Evolutionary conservation across 805 yeast genomes (phyloP).

Genomic region (Wickerhamiella brachini): DNA sequence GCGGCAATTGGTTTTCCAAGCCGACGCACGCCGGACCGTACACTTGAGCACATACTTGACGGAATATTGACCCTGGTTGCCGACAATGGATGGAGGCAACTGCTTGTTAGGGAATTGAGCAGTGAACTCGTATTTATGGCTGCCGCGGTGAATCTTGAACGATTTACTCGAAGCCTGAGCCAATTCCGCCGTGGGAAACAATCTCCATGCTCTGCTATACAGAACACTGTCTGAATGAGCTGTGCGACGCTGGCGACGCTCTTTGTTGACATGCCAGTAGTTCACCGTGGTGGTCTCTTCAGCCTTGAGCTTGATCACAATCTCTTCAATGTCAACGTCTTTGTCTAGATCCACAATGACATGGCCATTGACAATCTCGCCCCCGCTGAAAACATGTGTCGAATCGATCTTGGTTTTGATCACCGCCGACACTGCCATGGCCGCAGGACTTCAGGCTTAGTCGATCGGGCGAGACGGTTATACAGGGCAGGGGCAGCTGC

Average conservation of each 20-base stretch:
- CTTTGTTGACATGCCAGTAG: background rate
- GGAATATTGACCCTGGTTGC: background rate
- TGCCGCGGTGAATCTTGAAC: slow-evolving; percentile 5
- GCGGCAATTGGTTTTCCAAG: slow-evolving; percentile 4
- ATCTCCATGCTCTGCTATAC: background rate
- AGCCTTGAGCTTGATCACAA: slow-evolving; percentile 8
- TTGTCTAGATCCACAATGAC: slow-evolving; percentile 6
- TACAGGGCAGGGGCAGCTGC: background rate
- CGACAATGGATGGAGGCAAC: slow-evolving; percentile 5
- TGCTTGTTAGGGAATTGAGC: slow-evolving; percentile 3
- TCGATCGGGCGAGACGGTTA: background rate
- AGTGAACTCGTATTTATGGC: slow-evolving; percentile 6
- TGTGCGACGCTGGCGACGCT: background rate
- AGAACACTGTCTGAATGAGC: background rate
- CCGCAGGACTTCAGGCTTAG: background rate
- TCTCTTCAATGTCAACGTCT: slow-evolving; percentile 5
- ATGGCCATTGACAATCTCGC: slow-evolving; percentile 5
- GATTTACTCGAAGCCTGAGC: background rate
- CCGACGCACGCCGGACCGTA: slow-evolving; percentile 4
- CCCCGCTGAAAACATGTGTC: slow-evolving; percentile 7
- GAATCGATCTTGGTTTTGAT: slow-evolving; percentile 4
- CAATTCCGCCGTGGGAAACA: slow-evolving; percentile 5
- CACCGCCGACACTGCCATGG: background rate
- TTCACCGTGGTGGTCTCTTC: slow-evolving; percentile 7
- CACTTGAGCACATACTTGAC: slow-evolving; percentile 4